Evolutionary conservation across 2,329 filamentous ascomycete genomes (phyloP).

Genomic region (Plectosphaerella sp.): DNA sequence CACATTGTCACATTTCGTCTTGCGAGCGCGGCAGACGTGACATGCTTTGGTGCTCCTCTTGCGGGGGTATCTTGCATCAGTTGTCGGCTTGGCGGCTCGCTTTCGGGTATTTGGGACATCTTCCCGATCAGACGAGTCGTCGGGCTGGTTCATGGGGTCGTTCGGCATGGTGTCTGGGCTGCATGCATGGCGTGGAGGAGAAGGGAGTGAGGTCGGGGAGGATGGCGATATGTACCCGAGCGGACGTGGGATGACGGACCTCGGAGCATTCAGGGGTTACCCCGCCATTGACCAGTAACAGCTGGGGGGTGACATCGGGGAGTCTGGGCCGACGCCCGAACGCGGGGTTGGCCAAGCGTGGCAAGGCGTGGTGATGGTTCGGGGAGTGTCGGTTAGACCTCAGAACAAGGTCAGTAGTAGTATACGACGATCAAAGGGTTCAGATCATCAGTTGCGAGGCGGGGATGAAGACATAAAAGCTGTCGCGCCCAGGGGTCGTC

Average conservation of each 20-base stretch:
- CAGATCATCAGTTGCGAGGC: background rate
- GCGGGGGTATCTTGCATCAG: background rate
- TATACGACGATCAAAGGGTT: background rate
- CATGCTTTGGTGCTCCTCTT: background rate
- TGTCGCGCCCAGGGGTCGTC: background rate
- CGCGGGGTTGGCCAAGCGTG: background rate
- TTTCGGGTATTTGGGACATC: background rate
- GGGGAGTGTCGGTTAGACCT: background rate
- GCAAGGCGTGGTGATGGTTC: background rate
- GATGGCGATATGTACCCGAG: background rate
- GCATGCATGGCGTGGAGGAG: too few species aligned
- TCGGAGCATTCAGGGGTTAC: too few species aligned
- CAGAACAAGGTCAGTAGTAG: background rate
- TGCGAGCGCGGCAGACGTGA: slow-evolving; percentile 9
- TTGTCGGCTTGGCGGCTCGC: background rate
- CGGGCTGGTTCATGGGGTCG: background rate
- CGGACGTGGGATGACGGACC: too few species aligned
- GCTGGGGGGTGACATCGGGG: background rate
- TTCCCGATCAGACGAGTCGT: background rate
- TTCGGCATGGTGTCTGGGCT: background rate
- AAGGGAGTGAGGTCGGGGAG: background rate
- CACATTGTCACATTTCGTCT: slow-evolving; percentile 17
- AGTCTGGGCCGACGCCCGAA: background rate
- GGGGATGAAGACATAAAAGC: background rate
- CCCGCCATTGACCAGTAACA: too few species aligned